phyloP scores from a whole-genome alignment of 495 filamentous ascomycete genomes.

The Aspergillus mulundensis region DNA sequence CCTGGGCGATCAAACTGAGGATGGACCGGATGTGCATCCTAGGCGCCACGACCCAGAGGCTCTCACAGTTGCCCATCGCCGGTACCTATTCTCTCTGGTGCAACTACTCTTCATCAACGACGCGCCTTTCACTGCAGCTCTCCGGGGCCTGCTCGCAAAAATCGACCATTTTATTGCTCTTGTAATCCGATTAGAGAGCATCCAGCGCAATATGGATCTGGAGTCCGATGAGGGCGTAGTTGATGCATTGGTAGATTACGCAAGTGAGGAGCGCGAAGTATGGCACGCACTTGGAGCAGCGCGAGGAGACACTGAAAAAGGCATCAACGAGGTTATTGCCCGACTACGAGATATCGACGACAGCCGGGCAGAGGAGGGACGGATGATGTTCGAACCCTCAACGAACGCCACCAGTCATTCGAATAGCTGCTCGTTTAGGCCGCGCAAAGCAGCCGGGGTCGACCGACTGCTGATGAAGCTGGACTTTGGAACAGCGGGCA shows the following conservation, averaged over 20 bases:
- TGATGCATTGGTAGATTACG: conserved; percentile 66
- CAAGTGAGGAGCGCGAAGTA: conserved; percentile 62
- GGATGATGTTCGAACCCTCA: conserved; percentile 31
- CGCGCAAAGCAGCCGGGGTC: conserved; percentile 64
- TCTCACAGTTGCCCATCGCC: conserved; percentile 70
- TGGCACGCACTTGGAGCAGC: conserved; percentile 49
- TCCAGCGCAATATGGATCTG: conserved; percentile 70
- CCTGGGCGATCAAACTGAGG: conserved; percentile 16
- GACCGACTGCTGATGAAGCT: conserved; percentile 83
- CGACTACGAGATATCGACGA: conserved; percentile 58
- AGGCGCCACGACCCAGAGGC: conserved; percentile 75
- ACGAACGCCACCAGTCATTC: conserved; percentile 9
- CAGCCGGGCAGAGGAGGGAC: conserved; percentile 42
- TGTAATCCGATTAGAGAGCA: conserved; percentile 62
- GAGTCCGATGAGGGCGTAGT: conserved; percentile 75
- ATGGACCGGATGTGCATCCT: conserved; percentile 8
- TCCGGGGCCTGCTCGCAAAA: conserved; percentile 66
- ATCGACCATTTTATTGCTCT: conserved; percentile 76
- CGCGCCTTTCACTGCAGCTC: conserved; percentile 59
- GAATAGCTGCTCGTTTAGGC: conserved; percentile 47
- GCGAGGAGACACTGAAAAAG: conserved; percentile 34
- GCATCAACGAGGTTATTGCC: conserved; percentile 59
- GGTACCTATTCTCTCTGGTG: conserved; percentile 64
- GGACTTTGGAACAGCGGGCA: conserved; percentile 57
- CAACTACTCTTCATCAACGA: conserved; percentile 69